Base-by-base conservation (phyloP, 345 rosid species). In the Eucalyptus curtisii region DNA sequence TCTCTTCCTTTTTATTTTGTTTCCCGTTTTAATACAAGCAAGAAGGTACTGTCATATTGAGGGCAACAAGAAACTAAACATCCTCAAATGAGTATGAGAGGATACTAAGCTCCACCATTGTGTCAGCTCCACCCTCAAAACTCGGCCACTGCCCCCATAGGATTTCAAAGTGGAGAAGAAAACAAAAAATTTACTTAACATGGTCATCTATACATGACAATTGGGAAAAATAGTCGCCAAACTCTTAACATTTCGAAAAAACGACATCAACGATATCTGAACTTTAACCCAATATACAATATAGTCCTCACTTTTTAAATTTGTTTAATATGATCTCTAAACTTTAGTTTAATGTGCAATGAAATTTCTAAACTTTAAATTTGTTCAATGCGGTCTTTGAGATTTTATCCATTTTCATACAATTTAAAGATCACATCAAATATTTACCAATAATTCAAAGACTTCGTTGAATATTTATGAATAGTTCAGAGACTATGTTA, bases 211-310 rank as follows among this genome's bases (percentile, higher is more conserved):
- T 14, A 7, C 1, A 25, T 48, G 30, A 59, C 1, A 59, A 11
- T 11, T 1, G n/a, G 4, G 4, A 27, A 25, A 4, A 64, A 1
- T 15, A 64, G 37, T n/a, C 5, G 0, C 19, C 2, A 2, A 1
- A 11, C 13, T 10, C n/a, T 0, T 0, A 57, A 57, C 10, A 31
- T 14, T 64, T 30, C 2, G 19, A 1, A 8, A 13, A 15, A 64
- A n/a, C 8, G 2, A 64, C 3, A 14, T 8, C 7, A n/a, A 64
- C 7, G 1, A 27, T 55, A 4, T 1, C 0, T 19, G 2, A 49
- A 49, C 19, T 49, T 49, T 47, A 37, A 4, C 40, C 0, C 7
- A 49, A 49, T 6, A 49, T 49, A 0, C 4, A 49, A 49, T 49
- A 5, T 14, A 14, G 1, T 49, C 0, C 2, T 49, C 15, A 49